Evolutionary conservation across 1,284 basidiomycete genomes (phyloP).

Genomic region (Phellopilus nigrolimitatus): DNA sequence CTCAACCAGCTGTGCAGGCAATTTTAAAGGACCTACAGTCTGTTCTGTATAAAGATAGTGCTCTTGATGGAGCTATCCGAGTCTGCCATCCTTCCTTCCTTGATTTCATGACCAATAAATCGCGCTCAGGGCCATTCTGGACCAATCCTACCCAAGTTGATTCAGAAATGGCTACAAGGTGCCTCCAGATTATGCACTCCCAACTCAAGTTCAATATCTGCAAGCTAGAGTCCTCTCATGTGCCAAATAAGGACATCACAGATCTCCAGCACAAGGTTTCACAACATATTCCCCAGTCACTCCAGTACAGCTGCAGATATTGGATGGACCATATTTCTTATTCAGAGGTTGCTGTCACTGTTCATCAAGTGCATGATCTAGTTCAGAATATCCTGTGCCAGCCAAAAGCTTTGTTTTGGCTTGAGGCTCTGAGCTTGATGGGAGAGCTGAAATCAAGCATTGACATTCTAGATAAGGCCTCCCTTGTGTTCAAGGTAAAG

Average conservation of each 20-base stretch:
- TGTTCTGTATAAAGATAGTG: constrained; percentile 3
- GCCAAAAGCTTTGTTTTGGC: neutral
- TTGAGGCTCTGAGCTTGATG: neutral
- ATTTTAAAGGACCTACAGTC: constrained; percentile 3
- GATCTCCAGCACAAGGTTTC: constrained; percentile 17
- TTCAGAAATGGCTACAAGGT: constrained; percentile 23
- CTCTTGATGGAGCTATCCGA: neutral
- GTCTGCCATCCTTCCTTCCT: constrained; percentile 17
- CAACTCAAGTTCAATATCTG: constrained; percentile 35
- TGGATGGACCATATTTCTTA: constrained; percentile 1
- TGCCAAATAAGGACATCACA: constrained; percentile 24
- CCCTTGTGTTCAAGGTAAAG: neutral
- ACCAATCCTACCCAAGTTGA: constrained; percentile 22
- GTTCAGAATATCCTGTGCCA: neutral
- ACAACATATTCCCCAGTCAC: neutral
- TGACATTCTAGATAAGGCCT: neutral
- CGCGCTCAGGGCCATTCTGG: constrained; percentile 18
- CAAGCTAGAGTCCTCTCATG: constrained; percentile 27
- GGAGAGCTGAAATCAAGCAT: neutral
- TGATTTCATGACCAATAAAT: constrained; percentile 15
- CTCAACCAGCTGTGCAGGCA: neutral
- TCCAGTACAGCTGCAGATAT: constrained; percentile 7
- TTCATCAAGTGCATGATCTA: neutral
- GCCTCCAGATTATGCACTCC: constrained; percentile 27
- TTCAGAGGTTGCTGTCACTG: neutral